phyloP scores from a whole-genome alignment of 768 basidiomycete species.

The Neoboletus subvelutipes region DNA sequence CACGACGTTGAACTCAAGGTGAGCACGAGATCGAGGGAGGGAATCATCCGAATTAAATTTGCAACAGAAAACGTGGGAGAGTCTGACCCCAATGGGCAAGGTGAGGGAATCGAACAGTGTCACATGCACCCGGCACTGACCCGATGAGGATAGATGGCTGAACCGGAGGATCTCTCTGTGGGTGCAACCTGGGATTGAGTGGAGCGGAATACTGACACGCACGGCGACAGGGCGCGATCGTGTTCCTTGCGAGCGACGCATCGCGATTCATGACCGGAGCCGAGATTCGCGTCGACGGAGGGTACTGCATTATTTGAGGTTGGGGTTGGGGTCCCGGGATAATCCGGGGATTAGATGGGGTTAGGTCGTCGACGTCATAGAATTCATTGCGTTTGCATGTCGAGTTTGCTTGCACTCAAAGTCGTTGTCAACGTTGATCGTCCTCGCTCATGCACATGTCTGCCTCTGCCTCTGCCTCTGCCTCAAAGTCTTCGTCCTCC shows the following conservation, averaged over 20 bases:
- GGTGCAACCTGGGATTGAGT: constrained; percentile 19
- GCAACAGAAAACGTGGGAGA: constrained; percentile 78
- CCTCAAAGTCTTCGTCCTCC: constrained; percentile 6
- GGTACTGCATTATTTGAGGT: constrained; percentile 68
- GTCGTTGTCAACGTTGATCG: background rate
- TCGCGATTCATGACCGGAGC: constrained; percentile 88
- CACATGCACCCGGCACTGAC: constrained; percentile 19
- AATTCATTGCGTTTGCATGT: background rate
- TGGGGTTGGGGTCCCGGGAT: constrained; percentile 2
- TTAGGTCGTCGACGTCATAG: constrained; percentile 28
- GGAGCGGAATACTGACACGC: background rate
- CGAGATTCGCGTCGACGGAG: constrained; percentile 85
- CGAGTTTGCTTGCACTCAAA: background rate
- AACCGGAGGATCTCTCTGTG: constrained; percentile 88
- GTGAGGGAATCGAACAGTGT: constrained; percentile 35
- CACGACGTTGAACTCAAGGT: constrained; percentile 76
- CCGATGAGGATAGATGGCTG: constrained; percentile 63
- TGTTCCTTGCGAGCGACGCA: constrained; percentile 89
- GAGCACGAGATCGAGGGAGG: background rate
- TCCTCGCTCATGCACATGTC: constrained; percentile 19
- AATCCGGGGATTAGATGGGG: constrained; percentile 11
- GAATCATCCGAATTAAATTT: background rate
- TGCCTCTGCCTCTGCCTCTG: constrained; percentile 14
- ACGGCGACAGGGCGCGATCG: constrained; percentile 68
- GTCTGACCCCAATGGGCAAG: constrained; percentile 82